Base-by-base conservation (phyloP, 495 filamentous ascomycete genomes). In the Penicillium taxi region DNA sequence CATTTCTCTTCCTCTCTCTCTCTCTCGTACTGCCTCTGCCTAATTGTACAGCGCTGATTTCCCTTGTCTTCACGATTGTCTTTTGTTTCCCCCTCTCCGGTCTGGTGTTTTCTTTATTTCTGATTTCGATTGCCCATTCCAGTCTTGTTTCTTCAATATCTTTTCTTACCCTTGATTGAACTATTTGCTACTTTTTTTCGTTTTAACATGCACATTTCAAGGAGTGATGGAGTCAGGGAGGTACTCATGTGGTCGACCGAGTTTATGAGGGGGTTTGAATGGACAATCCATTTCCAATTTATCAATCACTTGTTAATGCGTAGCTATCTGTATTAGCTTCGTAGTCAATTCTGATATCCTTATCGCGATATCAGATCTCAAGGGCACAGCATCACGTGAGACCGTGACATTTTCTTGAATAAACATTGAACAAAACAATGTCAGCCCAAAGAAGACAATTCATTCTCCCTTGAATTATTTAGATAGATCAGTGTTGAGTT, bases 41-140 rank as follows among this genome's bases (percentile, higher is more conserved):
- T 49, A 41, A 47, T 53, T 53, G 52, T 50, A 53, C 38, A 56
- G 49, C 52, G 49, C 39, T 52, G 35, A 34, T 36, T 49, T 42
- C 25, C 25, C 25, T n/a, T 44, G 39, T 41, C 39, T 41, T 47
- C 18, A 22, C 34, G 25, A 35, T 40, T 42, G 26, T 29, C 23
- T 41, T 38, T 41, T 33, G 33, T 37, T 28, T 32, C 31, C 26
- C 45, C 34, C 33, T 45, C 36, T 28, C 34, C 42, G 41, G 30
- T 42, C 45, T 37, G 52, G 48, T 52, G 52, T 52, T 21, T 38
- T 43, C 44, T 34, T 31, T 26, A n/a, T 4, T 37, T 17, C 15
- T 35, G 36, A 6, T 24, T 24, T 24, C 21, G 31, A 14, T 33
- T 33, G n/a, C 2, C n/a, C 15, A 16, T 30, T 16, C 5, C 15